A percentile compares a stretch with the other conserved stretches of the same genome.
Evolutionary conservation across 2,329 filamentous ascomycete species (phyloP).

Genomic region (Penicillium sp.): DNA sequence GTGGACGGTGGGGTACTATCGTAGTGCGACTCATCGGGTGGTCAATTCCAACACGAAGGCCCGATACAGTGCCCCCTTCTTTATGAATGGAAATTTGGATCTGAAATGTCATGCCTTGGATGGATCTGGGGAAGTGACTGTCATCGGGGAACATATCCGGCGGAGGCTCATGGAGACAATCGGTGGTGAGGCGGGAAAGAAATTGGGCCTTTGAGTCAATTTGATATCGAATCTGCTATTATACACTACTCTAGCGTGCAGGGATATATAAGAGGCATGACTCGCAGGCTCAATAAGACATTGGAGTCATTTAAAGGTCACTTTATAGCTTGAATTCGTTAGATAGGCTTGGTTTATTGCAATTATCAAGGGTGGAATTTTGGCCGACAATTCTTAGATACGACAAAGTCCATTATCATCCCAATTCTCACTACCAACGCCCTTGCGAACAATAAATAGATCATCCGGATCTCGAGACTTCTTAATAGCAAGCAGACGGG

Average conservation of each 20-base stretch:
- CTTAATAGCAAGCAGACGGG: slow-evolving; percentile 19
- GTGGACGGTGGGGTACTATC: slow-evolving; percentile 21
- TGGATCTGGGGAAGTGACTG: background rate
- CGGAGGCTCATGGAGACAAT: slow-evolving; percentile 3
- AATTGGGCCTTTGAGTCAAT: background rate
- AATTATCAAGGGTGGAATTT: too few relatives aligned
- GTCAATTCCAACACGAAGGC: slow-evolving; percentile 33
- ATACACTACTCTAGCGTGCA: too few relatives aligned
- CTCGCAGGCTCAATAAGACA: too few relatives aligned
- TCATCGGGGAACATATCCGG: slow-evolving; percentile 6
- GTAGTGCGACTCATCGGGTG: slow-evolving; percentile 21
- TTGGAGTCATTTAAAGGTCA: too few relatives aligned
- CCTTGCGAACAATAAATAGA: slow-evolving; percentile 24
- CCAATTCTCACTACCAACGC: slow-evolving; percentile 31
- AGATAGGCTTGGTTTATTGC: too few relatives aligned
- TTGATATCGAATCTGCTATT: too few relatives aligned
- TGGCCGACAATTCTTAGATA: background rate
- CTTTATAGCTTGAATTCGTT: too few relatives aligned
- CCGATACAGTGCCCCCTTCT: slow-evolving; percentile 2
- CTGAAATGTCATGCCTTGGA: background rate
- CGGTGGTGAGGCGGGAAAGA: background rate
- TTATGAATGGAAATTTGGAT: slow-evolving; percentile 3
- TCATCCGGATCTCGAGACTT: slow-evolving; percentile 17
- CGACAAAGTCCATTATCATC: slow-evolving; percentile 6
- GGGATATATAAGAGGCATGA: too few relatives aligned